Evolutionary conservation across 768 basidiomycete genomes (phyloP).

Genomic region (Leccinum longicurvipes): DNA sequence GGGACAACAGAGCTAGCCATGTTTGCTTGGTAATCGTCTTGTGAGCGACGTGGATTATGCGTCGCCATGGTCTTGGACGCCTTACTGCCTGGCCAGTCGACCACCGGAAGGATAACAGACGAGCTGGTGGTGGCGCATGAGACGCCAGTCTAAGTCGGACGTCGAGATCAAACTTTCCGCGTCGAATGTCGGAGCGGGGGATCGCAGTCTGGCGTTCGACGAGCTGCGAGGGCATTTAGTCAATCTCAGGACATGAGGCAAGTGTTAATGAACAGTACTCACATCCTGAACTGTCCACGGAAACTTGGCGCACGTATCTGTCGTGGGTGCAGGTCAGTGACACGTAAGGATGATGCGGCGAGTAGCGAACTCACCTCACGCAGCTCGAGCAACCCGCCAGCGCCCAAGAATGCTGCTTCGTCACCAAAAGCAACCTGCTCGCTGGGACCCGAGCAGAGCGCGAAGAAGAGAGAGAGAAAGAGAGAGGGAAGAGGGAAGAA

Average conservation of each 20-base stretch:
- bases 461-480: background rate
- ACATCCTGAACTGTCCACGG: conserved; percentile 56
- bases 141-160: background rate
- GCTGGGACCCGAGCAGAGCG: background rate
- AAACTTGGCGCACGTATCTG: background rate
- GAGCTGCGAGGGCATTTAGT: background rate
- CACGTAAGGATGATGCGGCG: background rate
- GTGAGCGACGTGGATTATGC: background rate
- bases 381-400: background rate
- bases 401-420: background rate
- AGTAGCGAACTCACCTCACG: background rate
- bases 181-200: background rate
- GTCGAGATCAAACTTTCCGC: background rate
- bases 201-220: conserved; percentile 52
- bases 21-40: background rate
- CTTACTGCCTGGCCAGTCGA: background rate
- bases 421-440: background rate
- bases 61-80: background rate
- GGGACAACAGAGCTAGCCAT: background rate
- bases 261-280: background rate
- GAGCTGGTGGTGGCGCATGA: background rate
- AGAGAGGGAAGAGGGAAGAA: background rate
- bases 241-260: background rate
- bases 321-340: background rate
- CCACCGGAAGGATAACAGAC: background rate